Base-by-base conservation (phyloP, 768 basidiomycete species). In the Tylopilus balloui region DNA sequence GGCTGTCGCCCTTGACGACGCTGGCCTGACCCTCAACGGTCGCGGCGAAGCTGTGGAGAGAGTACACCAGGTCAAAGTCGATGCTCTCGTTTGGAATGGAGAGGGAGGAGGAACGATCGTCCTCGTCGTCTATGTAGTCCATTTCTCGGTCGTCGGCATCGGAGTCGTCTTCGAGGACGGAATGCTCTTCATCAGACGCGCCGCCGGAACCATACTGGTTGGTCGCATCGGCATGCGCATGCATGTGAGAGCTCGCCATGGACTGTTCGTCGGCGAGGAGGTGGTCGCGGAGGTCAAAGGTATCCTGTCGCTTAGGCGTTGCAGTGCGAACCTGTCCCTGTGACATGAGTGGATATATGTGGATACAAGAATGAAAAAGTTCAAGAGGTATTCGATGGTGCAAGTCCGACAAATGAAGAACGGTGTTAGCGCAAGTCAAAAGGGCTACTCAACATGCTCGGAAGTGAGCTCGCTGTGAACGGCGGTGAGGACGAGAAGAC, bases 1-100 rank as follows among this genome's bases (percentile, higher is more conserved):
- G 78, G 53, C 89, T 90, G 75, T 99, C 95, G 21, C 96, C 96
- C 70, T 97, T 98, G 68, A 96, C 91, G 56, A 99, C 96, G 57
- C 90, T 96, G 3, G 96, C 96, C 71, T 99, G 96, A 21, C 96
- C 96, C 62, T 97, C 95, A 29, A 98, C 94, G 0, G 96, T 98
- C 0, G 96, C 96, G 4, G 93, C 88, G 68, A 98, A 98, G 58
- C 88, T 94, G 65, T 95, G 94, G 24, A 97, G 76, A n/a, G 87
- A 85, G 60, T 92, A 93, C 19, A 95, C 89, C 60, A 92, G 76
- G 68, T 90, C 89, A 64, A 92, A 94, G 77, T 94, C 90, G 62
- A 94, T 94, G 52, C 86, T 87, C 65, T 92, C 90, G 66, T 91
- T 89, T 10, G 90, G 90, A 52, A 92, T 89, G 29, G 88, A 91